Conservation (phyloP, 306 rosid genomes). For the Inga oerstediana region DNA sequence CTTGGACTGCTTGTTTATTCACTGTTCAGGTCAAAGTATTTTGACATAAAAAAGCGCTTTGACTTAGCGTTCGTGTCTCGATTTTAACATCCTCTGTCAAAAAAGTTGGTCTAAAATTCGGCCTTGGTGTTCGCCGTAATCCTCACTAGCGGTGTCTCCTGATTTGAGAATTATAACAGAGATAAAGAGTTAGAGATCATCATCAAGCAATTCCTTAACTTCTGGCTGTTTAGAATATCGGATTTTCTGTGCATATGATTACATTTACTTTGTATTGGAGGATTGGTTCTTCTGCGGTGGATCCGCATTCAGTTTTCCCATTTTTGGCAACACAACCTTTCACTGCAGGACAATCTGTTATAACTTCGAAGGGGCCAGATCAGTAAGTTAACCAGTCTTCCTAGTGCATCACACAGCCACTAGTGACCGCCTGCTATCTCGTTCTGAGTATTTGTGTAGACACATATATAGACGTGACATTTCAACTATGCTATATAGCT, state of each 20-base stretch:
- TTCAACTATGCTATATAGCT: background rate
- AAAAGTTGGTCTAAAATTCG: background rate
- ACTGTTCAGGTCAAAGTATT: background rate
- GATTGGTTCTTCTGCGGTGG: background rate
- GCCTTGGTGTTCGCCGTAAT: background rate
- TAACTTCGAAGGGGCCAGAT: background rate
- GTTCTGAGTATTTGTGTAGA: background rate
- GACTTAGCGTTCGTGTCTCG: background rate
- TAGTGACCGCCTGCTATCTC: background rate
- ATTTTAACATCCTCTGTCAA: background rate
- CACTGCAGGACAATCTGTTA: background rate
- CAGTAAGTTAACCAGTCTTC: background rate
- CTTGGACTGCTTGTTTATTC: background rate
- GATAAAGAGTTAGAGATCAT: background rate
- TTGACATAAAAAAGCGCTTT: background rate
- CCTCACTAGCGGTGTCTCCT: background rate
- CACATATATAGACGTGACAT: background rate
- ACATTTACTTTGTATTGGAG: background rate
- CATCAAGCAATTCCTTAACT: background rate
- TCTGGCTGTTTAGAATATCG: background rate
- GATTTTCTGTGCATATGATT: background rate
- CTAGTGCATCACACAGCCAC: background rate
- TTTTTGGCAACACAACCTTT: background rate
- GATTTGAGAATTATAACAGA: background rate
- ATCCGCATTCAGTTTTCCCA: background rate